These are phyloP conservation scores for Macroventuria anomochaeta DNA, from an alignment of 2,329 filamentous ascomycete species.

Conservation along the genomic window DNA sequence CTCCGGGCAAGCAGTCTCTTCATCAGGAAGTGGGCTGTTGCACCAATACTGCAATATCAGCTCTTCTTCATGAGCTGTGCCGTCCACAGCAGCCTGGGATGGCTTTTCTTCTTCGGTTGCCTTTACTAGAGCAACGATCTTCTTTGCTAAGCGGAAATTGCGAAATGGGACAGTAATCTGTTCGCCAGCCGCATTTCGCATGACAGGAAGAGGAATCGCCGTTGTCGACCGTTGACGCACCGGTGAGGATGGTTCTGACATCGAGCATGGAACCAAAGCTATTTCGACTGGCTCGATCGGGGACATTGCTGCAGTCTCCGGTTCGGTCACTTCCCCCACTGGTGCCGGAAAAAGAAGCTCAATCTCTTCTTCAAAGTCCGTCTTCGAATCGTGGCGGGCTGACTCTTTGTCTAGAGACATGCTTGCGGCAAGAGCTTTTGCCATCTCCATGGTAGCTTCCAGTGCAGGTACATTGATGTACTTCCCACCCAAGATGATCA, in stretches of 20 bases:
- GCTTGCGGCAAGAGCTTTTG: neutral
- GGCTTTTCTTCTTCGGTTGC: neutral
- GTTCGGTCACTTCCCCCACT: neutral
- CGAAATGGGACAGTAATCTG: neutral
- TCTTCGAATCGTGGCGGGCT: neutral
- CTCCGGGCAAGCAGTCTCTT: neutral
- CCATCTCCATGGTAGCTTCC: neutral
- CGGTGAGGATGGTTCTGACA: neutral
- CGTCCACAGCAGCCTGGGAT: neutral
- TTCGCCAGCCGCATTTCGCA: neutral
- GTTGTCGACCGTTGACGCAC: neutral
- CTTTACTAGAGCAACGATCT: neutral
- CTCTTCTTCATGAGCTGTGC: neutral
- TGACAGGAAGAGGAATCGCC: neutral
- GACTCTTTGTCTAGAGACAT: neutral
- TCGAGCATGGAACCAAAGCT: neutral
- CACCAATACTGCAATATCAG: neutral
- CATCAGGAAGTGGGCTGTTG: neutral
- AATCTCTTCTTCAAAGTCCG: neutral
- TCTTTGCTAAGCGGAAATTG: neutral
- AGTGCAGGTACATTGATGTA: neutral
- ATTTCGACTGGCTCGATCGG: neutral
- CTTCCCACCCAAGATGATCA: neutral
- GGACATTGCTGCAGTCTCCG: neutral
- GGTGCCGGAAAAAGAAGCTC: neutral